Evolutionary conservation across 192 early-diverging fungal genomes (phyloP), one percentile per base, ranked within the genome.

Genomic region (Backusella liffmaniae): DNA sequence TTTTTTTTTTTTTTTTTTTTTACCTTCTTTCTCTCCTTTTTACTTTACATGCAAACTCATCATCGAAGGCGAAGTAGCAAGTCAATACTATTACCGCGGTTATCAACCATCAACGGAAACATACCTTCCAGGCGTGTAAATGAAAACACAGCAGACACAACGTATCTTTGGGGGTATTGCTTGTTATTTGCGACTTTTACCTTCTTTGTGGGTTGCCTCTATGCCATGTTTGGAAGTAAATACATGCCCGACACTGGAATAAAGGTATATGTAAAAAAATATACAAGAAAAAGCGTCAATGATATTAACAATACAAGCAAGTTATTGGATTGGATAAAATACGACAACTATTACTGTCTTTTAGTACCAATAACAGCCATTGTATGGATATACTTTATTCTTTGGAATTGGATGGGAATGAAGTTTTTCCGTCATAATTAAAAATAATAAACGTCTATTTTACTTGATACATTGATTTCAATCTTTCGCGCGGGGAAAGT

Each of bases 381-480:
- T 32, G 92, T 93, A 23, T 89, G 89, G 41, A 82, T 92, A 5
- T 90, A 93, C 77, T 91, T 92, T 73, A 87, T 94, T 32, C 86
- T 96, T 37, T 94, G 93, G 86, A 98, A 96, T 84, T 98, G 97
- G 97, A 86, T 98, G 36, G 96, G 97, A 15, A 93, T 97, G 91
- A 97, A 98, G 84, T 91, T 94, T 69, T 97, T 96, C 78, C 83
- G 94, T 12, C 95, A 97, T 69, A 98, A 96, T 77, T 92, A 77
- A 80, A 42, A 42, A 42, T 3, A 42, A 44, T 15, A 16, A 16
- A 18, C 4, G 7, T 2, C n/a, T 62, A 29, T 29, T 32, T 62
- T 62, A 62, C 4, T 29, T 26, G 9, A 62, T 13, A 29, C 56
- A 62, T 62, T 62, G 56, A 62, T 26, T 62, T 26, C 21, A 75